Evolutionary conservation across 1,284 basidiomycete genomes (phyloP), one percentile per base, ranked within the genome.

Genomic region (Porodaedalea pini): DNA sequence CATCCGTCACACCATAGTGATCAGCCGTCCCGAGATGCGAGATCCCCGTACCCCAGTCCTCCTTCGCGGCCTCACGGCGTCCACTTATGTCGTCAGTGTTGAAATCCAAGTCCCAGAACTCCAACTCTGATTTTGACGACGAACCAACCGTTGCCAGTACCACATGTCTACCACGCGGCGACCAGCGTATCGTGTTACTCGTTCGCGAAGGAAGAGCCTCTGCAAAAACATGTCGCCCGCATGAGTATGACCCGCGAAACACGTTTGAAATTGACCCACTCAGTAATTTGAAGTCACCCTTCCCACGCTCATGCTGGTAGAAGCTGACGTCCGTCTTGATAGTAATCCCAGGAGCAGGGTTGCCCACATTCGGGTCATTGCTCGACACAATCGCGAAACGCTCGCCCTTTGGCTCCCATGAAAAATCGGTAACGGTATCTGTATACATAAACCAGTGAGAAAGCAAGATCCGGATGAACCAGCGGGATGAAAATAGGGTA

Each of bases 81-180:
- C 73, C 77, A 59, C 58, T 67, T 54, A 71, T 68, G 66, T 94
- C 92, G 63, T 92, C 91, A 25, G 75, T 79, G 63, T 80, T 87
- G 71, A 96, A 97, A 75, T 99, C 97, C 52, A 98, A 82, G 73
- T 99, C 97, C 93, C 93, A 99, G 78, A 98, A 99, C 71, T 99
- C 96, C 39, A 99, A 81, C 72, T 99, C 97, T 32, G 92, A 99
- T 78, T 99, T 99, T 67, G 85, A 86, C 21, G 91, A 88, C 15
- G 93, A 96, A 44, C 95, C 97, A 56, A 99, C 89, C 43, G 96
- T 98, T 17, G 94, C 95, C 57, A 98, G 84, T 50, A 98, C 91
- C 57, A 98, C 90, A 75, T 98, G 94, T 53, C 97, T 88, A 54
- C 97, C 97, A 56, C 92, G 88, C 40, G 97, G 96, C 41, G 95